These are phyloP conservation scores for Apiospora kogelbergensis DNA, from an alignment of 2,329 filamentous ascomycete species.

Conservation along the genomic window DNA sequence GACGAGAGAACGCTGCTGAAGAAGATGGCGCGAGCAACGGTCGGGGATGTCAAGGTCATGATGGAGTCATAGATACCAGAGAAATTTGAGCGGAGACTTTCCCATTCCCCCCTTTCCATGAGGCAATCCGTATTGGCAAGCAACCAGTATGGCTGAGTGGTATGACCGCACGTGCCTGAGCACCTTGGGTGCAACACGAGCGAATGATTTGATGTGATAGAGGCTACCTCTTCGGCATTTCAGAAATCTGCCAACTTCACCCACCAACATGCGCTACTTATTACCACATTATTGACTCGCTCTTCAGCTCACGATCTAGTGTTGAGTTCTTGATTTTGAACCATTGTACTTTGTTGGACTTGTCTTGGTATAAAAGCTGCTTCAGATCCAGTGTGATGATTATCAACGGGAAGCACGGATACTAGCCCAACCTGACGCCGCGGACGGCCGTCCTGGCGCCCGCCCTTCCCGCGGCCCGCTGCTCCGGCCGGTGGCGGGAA, in stretches of 20 bases:
- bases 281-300: too few relatives aligned
- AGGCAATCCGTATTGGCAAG: background rate
- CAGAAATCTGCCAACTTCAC: background rate
- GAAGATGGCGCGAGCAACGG: slow-evolving; percentile 78
- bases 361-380: too few relatives aligned
- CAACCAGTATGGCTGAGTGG: background rate
- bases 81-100: background rate
- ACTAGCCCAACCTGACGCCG: slow-evolving; percentile 33
- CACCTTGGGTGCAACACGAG: background rate
- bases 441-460: slow-evolving; percentile 33
- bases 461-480: slow-evolving; percentile 30
- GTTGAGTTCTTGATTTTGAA: too few relatives aligned
- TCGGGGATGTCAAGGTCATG: slow-evolving; percentile 58
- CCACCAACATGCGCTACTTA: background rate
- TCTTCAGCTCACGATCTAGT: too few relatives aligned
- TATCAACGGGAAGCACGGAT: slow-evolving; percentile 28
- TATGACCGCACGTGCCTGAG: background rate
- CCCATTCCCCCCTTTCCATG: background rate
- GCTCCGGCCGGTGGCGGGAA: slow-evolving; percentile 40
- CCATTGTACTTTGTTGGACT: too few relatives aligned
- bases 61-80: slow-evolving; percentile 38
- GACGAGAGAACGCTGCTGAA: slow-evolving; percentile 84
- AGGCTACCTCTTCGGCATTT: background rate
- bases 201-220: background rate
- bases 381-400: too few relatives aligned